Evolutionary conservation across 441 rosid species (phyloP), one percentile per base, ranked within the genome.

Genomic region (Adansonia grandidieri): DNA sequence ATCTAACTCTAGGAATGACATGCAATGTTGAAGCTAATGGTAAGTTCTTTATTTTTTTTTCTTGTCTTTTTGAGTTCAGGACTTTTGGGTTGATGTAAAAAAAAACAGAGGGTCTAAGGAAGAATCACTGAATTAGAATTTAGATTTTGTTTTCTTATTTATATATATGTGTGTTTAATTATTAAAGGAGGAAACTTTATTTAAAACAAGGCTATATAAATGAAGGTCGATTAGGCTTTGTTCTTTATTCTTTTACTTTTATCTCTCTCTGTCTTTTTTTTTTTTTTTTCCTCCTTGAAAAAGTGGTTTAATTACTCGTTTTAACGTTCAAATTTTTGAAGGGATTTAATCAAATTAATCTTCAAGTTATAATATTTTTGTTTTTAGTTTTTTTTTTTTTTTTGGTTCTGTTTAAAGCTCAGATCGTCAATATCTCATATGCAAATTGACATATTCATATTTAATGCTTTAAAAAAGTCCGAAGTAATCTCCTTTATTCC

Each of bases 1-100:
- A 92, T 88, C 96, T 93, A 17, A 80, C 75, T 71, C 90, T 91
- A 22, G 93, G 87, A 20, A 87, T 91, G 85, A 80, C 92, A 32
- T 82, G 89, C 80, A 81, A 51, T 80, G 79, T 71, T 2, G 89
- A 85, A 60, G 63, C 80, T 0, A 81, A 75, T 32, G 92, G 89
- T 86, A 84, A 0, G 53, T 56, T 3, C 6, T 15, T 57, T 28
- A 14, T 9, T 48, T 48, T 15, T 48, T 48, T 1, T 66, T 5
- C 0, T 24, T 6, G 56, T 80, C 6, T 66, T 51, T 9, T 20
- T 70, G 1, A 24, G 1, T 28, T 28, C 2, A 2, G 32, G 0
- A 28, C 2, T 28, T 28, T 11, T 24, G 44, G 78, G 78, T 4
- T 45, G 71, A 58, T 20, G 74, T n/a, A n/a, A n/a, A 28, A 58